phyloP scores from a whole-genome alignment of 176 grass and related monocot genomes.

The Hordeum vulgare region MorexV3_pseudomolecules_assembly NC_058519.1:1858353-1858852 shows the following conservation, averaged over 20 bases:
- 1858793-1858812: conserved; percentile 21
- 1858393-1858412: conserved; percentile 70
- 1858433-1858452: not conserved
- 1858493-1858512: conserved; percentile 63
- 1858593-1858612: not conserved
- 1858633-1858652: conserved; percentile 60
- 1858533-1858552: conserved; percentile 7
- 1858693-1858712: conserved; percentile 19
- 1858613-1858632: conserved; percentile 30
- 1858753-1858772: not conserved
- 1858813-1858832: not conserved
- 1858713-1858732: not conserved
- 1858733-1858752: not conserved
- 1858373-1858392: conserved; percentile 10
- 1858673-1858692: conserved; percentile 86
- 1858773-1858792: not conserved
- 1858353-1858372: conserved; percentile 10
- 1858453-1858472: not conserved
- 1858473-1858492: conserved; percentile 36
- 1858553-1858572: not conserved
- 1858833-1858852: not conserved
- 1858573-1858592: not conserved
- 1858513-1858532: conserved; percentile 51
- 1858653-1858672: conserved; percentile 86
- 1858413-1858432: conserved; percentile 15